Conservation (phyloP, 345 rosid species). For the Arabidopsis suecica region DNA sequence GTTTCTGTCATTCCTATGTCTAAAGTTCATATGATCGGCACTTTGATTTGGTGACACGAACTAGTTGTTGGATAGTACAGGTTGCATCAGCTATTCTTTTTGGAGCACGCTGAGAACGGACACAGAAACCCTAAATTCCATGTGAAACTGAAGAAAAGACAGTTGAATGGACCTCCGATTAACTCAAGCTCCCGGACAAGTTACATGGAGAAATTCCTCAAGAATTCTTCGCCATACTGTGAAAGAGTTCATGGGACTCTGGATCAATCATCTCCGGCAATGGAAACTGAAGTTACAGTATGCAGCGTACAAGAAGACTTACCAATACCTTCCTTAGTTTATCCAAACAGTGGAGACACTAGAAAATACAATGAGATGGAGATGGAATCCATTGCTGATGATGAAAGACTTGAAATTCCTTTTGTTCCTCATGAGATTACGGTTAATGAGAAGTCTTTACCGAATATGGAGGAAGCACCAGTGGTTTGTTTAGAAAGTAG, state of each 20-base stretch:
- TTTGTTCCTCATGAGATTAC: conserved; percentile 18
- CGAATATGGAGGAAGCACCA: background rate
- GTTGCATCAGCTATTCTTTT: conserved; percentile 79
- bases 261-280: conserved; percentile 24
- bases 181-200: conserved; percentile 62
- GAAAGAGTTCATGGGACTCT: conserved; percentile 27
- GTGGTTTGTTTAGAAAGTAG: conserved; percentile 21
- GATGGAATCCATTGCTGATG: conserved; percentile 19
- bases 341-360: conserved; percentile 25
- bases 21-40: conserved; percentile 7
- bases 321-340: conserved; percentile 14
- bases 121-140: conserved; percentile 62
- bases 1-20: conserved; percentile 19
- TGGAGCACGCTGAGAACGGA: conserved; percentile 73
- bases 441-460: background rate
- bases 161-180: conserved; percentile 60
- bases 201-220: conserved; percentile 84
- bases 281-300: conserved; percentile 22
- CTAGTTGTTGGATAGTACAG: conserved; percentile 56
- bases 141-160: conserved; percentile 86
- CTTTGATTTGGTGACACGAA: conserved; percentile 39
- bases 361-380: conserved; percentile 20
- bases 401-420: conserved; percentile 10
- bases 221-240: conserved; percentile 29
- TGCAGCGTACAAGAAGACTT: conserved; percentile 28